Evolutionary conservation across 768 basidiomycete genomes (phyloP), one percentile per base, ranked within the genome.

Genomic region (Tylopilus sp.): DNA sequence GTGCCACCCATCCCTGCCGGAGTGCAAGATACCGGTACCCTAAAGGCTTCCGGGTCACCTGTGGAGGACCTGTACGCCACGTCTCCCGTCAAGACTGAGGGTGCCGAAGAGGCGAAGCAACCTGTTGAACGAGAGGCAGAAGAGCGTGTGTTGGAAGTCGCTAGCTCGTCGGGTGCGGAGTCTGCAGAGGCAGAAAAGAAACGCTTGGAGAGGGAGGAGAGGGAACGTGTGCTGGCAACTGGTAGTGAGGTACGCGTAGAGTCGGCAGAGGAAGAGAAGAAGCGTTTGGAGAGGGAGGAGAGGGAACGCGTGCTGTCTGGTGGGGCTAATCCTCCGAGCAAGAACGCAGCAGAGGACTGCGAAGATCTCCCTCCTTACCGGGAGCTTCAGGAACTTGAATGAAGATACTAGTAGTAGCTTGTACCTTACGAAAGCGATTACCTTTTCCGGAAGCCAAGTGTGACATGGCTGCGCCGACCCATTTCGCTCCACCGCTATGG

Each of bases 41-140:
- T 24, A 10, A 41, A 59, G 2, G 61, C 67, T 10, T 68, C 60
- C 6, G 58, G 66, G 31, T 63, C 65, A 2, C 30, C 62, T 16
- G 56, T 53, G 13, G 65, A 59, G 10, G 72, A 72, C 29, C 72
- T 75, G 34, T 71, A 66, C 24, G 61, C 54, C 8, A 47, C 67
- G 26, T 45, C 51, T 24, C 54, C 60, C 28, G 54, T 68, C 14
- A 69, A 68, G 52, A 74, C 64, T 26, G 82, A 81, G 66, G 78
- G 74, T 46, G 85, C 83, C 1, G 81, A 79, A 63, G 85, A 85
- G 41, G 85, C 86, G 73, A 87, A 88, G 76, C 76, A 63, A 59
- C 74, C 84, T n/a, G 72, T 87, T 30, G 71, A 74, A 68, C 68
- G 66, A 56, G 81, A 76, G 69, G 81, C 75, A 62, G 72, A 75